These are phyloP conservation scores for Monilinia vaccinii-corymbosi DNA, from an alignment of 2,329 filamentous ascomycete species.

Conservation along the genomic window DNA sequence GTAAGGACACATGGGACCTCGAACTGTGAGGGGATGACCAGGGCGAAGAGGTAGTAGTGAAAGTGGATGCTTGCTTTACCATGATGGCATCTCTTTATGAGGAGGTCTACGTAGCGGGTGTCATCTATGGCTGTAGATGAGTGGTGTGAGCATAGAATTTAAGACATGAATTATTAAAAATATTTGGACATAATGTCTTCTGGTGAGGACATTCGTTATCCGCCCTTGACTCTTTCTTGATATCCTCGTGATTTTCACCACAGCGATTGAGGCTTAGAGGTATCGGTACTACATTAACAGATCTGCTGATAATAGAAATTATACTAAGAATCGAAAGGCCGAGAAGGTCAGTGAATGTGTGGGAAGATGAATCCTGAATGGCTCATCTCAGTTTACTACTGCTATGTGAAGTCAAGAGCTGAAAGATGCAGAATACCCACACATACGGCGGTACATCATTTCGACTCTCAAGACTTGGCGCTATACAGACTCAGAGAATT, in stretches of 20 bases:
- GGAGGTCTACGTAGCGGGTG: slow-evolving; percentile 50
- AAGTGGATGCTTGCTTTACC: slow-evolving; percentile 57
- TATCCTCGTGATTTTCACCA: neutral
- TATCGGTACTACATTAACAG: neutral
- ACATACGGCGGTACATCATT: neutral
- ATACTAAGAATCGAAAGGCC: neutral
- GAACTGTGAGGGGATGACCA: slow-evolving; percentile 52
- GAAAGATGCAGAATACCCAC: neutral
- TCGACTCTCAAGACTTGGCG: too few relatives aligned
- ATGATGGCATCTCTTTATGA: slow-evolving; percentile 60
- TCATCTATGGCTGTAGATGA: slow-evolving; percentile 35
- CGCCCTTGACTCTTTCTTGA: neutral
- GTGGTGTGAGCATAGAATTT: neutral
- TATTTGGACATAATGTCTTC: neutral
- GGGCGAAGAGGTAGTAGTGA: slow-evolving; percentile 57
- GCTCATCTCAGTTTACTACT: neutral
- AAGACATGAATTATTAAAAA: neutral
- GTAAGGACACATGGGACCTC: slow-evolving; percentile 44
- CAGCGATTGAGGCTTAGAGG: neutral
- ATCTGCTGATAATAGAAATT: neutral
- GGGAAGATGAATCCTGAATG: neutral
- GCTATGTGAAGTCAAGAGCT: neutral
- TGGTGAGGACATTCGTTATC: neutral
- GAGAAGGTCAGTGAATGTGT: neutral
- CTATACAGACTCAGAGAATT: too few relatives aligned